A percentile compares a stretch with the other conserved stretches of the same genome.
Evolutionary conservation across 2,329 filamentous ascomycete species (phyloP).

Genomic region (Tolypocladium amazonense): DNA sequence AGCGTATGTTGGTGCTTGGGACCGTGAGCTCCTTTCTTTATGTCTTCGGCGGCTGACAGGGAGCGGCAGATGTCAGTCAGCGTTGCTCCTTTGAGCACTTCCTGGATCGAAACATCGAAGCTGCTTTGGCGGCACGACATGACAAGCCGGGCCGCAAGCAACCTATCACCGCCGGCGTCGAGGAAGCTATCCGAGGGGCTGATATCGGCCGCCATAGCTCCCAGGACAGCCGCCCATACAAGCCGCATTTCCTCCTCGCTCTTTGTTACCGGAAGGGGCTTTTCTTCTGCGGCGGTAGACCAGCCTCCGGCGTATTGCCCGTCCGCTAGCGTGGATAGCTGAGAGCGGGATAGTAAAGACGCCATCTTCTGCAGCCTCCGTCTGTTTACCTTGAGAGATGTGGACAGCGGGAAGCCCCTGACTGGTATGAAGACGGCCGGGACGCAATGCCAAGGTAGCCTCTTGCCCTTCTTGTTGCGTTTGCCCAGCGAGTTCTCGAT

Average conservation of each 20-base stretch:
- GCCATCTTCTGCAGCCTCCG: constrained; percentile 35
- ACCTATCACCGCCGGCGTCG: constrained; percentile 33
- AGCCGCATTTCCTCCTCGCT: constrained; percentile 35
- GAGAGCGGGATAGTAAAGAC: constrained; percentile 27
- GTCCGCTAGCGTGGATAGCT: constrained; percentile 27
- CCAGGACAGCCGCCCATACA: constrained; percentile 36
- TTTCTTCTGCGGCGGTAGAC: constrained; percentile 22
- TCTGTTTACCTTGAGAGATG: constrained; percentile 39
- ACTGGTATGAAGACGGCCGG: constrained; percentile 39
- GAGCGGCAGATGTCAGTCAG: constrained; percentile 35
- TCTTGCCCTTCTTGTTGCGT: constrained; percentile 7
- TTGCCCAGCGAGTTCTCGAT: constrained; percentile 29
- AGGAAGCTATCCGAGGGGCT: constrained; percentile 33
- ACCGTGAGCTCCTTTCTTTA: constrained; percentile 3
- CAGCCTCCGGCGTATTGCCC: constrained; percentile 22
- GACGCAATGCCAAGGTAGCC: constrained; percentile 29
- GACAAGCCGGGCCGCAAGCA: constrained; percentile 32
- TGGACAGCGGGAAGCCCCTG: constrained; percentile 34
- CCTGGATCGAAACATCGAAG: constrained; percentile 28
- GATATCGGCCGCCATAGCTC: constrained; percentile 27
- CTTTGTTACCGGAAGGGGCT: constrained; percentile 35
- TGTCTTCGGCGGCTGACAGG: constrained; percentile 9
- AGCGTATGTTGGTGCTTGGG: not conserved
- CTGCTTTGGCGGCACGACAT: constrained; percentile 31
- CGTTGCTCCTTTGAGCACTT: constrained; percentile 28